Evolutionary conservation across 1,284 basidiomycete genomes (phyloP).

Genomic region (Sporisorium graminicola): DNA sequence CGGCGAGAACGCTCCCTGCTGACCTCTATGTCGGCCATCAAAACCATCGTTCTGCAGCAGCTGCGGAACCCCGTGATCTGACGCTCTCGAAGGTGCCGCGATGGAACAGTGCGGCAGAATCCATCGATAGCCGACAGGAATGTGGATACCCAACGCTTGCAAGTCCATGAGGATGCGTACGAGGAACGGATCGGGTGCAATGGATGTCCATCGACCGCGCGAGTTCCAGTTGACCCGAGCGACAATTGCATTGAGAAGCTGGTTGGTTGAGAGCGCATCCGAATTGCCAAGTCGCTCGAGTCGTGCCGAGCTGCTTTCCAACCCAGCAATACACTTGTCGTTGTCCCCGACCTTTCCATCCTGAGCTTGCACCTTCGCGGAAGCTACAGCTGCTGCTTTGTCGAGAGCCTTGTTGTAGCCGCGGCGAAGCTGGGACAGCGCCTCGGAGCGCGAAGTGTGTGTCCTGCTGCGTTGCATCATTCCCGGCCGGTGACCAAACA

Average conservation of each 20-base stretch:
- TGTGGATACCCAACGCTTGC: constrained; percentile 23
- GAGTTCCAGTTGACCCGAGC: constrained; percentile 27
- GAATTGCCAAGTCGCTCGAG: too few relatives aligned
- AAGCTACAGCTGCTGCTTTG: neutral
- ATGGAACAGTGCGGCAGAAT: constrained; percentile 19
- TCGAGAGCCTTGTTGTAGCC: constrained; percentile 9
- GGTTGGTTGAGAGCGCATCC: constrained; percentile 1
- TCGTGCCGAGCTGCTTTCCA: neutral
- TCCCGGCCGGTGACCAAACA: constrained; percentile 38
- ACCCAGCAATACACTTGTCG: neutral
- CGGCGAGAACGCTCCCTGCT: constrained; percentile 13
- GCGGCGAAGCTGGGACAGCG: constrained; percentile 23
- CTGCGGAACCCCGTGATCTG: neutral
- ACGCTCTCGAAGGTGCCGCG: neutral
- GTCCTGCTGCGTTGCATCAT: constrained; percentile 31
- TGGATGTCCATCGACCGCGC: constrained; percentile 25
- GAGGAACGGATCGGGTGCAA: constrained; percentile 28
- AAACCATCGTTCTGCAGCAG: constrained; percentile 9
- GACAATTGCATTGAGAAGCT: constrained; percentile 8
- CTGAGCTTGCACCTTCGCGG: neutral
- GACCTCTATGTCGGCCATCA: neutral
- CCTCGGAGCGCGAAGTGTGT: constrained; percentile 23
- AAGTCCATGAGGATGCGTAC: constrained; percentile 38
- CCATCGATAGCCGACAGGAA: constrained; percentile 42
- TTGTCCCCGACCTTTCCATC: neutral